Evolutionary conservation across 495 filamentous ascomycete species (phyloP).

Genomic region (Talaromyces wortmannii): DNA sequence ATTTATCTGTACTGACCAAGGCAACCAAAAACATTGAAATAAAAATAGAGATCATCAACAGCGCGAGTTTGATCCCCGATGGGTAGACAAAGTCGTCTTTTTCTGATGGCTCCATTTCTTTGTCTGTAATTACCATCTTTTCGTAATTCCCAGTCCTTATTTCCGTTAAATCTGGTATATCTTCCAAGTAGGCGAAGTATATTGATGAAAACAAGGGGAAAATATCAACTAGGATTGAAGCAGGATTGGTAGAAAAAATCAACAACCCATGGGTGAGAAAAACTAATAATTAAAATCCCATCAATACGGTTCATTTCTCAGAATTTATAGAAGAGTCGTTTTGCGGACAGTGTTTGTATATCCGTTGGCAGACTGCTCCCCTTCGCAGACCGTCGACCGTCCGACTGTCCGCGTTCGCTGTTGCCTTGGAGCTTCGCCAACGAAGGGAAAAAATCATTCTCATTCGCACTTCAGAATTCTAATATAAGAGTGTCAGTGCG

Average conservation of each 20-base stretch:
- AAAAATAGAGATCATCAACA: constrained; percentile 39
- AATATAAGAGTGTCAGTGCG: too few relatives aligned
- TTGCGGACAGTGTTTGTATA: background rate
- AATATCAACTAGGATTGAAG: background rate
- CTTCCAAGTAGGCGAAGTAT: background rate
- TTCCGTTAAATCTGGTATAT: too few relatives aligned
- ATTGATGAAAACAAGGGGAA: background rate
- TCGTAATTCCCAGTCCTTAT: background rate
- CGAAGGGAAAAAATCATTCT: too few relatives aligned
- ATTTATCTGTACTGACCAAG: constrained; percentile 14
- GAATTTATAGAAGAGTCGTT: background rate
- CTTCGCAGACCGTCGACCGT: background rate
- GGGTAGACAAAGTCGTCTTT: background rate
- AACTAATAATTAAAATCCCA: too few relatives aligned
- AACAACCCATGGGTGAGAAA: too few relatives aligned
- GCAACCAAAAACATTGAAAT: constrained; percentile 45
- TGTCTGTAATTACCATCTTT: background rate
- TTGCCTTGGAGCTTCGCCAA: too few relatives aligned
- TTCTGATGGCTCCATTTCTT: background rate
- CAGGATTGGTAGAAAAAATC: background rate
- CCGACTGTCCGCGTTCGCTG: background rate
- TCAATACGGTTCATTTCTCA: background rate
- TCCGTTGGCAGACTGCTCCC: background rate
- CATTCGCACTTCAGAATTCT: too few relatives aligned
- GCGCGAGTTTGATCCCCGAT: constrained; percentile 13